Conservation (phyloP, 129 eudicot species). For the Centaurea solstitialis region DNA sequence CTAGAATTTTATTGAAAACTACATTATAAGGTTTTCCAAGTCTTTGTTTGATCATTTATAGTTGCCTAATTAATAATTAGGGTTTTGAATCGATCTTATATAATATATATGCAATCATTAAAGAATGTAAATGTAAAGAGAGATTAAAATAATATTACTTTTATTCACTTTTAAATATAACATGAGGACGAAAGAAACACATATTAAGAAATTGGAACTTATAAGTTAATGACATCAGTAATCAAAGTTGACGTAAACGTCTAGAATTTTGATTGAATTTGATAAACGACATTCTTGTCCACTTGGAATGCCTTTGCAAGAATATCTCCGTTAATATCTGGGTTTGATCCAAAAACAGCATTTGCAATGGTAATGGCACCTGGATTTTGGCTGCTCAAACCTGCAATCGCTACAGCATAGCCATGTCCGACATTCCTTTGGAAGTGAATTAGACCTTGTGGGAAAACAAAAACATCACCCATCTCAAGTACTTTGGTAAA, state of each 20-base stretch:
- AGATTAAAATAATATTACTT: not conserved
- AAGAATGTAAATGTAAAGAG: not conserved
- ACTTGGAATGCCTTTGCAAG: slow-evolving; percentile 35
- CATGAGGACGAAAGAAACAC: not conserved
- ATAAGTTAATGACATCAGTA: not conserved
- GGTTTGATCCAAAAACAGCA: slow-evolving; percentile 32
- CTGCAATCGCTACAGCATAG: slow-evolving; percentile 33
- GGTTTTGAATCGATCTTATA: too few species aligned
- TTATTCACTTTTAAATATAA: slow-evolving; percentile 4
- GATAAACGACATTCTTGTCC: slow-evolving; percentile 3
- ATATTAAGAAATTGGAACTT: not conserved
- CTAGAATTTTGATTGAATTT: slow-evolving; percentile 20
- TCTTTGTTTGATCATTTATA: too few species aligned
- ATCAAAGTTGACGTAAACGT: not conserved
- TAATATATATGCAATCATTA: too few species aligned
- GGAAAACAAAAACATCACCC: slow-evolving; percentile 53
- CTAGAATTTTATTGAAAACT: too few species aligned
- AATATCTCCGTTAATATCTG: slow-evolving; percentile 20
- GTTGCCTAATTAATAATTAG: too few species aligned
- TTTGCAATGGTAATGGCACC: slow-evolving; percentile 32
- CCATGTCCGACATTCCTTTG: slow-evolving; percentile 29
- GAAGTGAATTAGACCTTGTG: slow-evolving; percentile 43
- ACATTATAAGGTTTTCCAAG: too few species aligned
- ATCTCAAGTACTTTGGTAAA: slow-evolving; percentile 29
- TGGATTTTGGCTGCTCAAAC: slow-evolving; percentile 45